These are phyloP conservation scores for Acer saccharum DNA, from an alignment of 345 rosid genomes.

Conservation along the genomic window DNA sequence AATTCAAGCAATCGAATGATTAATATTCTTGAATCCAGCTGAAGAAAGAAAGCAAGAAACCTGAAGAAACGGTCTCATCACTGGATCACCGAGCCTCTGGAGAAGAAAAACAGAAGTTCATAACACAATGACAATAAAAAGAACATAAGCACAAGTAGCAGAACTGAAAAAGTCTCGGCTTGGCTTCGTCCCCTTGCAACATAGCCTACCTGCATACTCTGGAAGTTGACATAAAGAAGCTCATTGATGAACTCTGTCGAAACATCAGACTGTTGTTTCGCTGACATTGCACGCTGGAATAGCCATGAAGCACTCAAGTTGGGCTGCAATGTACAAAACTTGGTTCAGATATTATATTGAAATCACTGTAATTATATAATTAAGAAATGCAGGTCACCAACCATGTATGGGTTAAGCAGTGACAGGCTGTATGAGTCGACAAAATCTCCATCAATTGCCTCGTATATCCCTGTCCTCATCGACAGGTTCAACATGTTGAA, in stretches of 20 bases:
- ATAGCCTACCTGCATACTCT: slow-evolving; percentile 70
- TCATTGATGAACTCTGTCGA: slow-evolving; percentile 77
- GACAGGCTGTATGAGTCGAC: slow-evolving; percentile 78
- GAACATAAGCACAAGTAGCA: not conserved
- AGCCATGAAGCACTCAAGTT: slow-evolving; percentile 94
- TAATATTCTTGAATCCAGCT: not conserved
- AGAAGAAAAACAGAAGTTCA: slow-evolving; percentile 20
- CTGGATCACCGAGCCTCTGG: slow-evolving; percentile 82
- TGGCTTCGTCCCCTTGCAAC: not conserved
- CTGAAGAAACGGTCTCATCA: slow-evolving; percentile 94
- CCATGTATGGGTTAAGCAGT: slow-evolving; percentile 94
- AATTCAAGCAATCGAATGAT: not conserved
- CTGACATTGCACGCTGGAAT: slow-evolving; percentile 96
- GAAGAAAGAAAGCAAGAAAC: slow-evolving; percentile 26
- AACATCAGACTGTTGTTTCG: slow-evolving; percentile 61
- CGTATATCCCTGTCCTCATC: slow-evolving; percentile 60
- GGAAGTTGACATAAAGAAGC: slow-evolving; percentile 84
- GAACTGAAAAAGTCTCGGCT: not conserved
- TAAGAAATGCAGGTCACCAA: slow-evolving; percentile 31
- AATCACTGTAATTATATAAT: not conserved
- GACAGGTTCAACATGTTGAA: too few species aligned
- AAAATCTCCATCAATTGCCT: slow-evolving; percentile 75
- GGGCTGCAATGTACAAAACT: slow-evolving; percentile 43
- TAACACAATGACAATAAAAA: slow-evolving; percentile 17
- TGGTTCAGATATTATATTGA: slow-evolving; percentile 4